Evolutionary conservation across 116 monocot genomes (phyloP).

Genomic region (Cymodocea nodosa): DNA sequence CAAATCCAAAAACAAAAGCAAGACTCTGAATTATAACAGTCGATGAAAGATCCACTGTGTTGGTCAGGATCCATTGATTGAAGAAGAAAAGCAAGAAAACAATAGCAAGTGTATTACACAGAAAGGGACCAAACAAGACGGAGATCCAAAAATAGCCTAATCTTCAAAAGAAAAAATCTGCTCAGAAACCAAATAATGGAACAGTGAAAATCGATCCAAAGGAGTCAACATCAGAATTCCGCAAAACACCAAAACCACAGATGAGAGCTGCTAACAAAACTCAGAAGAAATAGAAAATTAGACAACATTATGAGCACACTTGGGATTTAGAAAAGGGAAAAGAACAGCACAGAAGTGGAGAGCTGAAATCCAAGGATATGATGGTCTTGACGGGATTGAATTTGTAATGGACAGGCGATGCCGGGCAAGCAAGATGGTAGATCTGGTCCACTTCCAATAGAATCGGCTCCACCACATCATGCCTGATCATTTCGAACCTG

Average conservation of each 20-base stretch:
- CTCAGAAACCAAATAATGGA: too few relatives aligned
- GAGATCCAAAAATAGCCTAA: too few relatives aligned
- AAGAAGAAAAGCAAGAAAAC: background rate
- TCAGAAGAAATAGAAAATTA: background rate
- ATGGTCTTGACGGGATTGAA: slow-evolving; percentile 98
- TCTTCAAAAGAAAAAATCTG: too few relatives aligned
- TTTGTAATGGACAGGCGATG: slow-evolving; percentile 96
- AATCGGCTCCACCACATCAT: slow-evolving; percentile 90
- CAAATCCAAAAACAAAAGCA: background rate
- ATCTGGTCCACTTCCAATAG: slow-evolving; percentile 94
- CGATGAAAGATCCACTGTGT: too few relatives aligned
- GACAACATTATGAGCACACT: background rate
- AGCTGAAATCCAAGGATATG: slow-evolving; percentile 66
- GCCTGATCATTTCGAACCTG: slow-evolving; percentile 83
- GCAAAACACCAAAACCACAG: too few relatives aligned
- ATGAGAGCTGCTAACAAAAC: background rate
- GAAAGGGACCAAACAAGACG: background rate
- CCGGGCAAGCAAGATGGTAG: slow-evolving; percentile 97
- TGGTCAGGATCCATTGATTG: too few relatives aligned
- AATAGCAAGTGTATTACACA: background rate
- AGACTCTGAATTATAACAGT: background rate
- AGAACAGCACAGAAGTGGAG: background rate
- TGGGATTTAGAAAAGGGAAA: background rate
- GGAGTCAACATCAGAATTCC: too few relatives aligned
- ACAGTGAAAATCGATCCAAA: too few relatives aligned